Evolutionary conservation across 352 stramenopile species (phyloP).

Genomic region (Globisporangium perplexum): DNA sequence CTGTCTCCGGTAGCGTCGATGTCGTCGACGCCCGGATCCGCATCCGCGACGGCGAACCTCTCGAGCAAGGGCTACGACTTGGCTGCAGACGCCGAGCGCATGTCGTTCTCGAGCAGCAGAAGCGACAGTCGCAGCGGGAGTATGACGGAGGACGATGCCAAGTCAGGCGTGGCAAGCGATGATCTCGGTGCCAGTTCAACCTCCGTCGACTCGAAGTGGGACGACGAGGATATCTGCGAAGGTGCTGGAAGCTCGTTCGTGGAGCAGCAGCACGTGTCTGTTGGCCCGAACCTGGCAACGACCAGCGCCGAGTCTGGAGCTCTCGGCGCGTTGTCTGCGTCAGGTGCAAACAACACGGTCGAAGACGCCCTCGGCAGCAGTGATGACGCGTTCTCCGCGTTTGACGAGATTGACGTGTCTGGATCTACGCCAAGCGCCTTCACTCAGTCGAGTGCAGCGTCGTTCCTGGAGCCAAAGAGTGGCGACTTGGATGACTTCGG

Average conservation of each 20-base stretch:
- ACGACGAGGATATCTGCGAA: not conserved
- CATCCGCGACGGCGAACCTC: too few relatives aligned
- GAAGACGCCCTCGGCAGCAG: not conserved
- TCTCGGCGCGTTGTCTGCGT: not conserved
- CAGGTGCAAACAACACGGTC: not conserved
- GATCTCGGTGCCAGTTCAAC: not conserved
- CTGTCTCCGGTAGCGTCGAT: not conserved
- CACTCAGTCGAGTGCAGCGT: not conserved
- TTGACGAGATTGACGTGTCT: not conserved
- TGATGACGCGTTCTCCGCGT: not conserved
- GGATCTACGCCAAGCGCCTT: not conserved
- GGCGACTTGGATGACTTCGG: not conserved
- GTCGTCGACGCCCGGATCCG: not conserved
- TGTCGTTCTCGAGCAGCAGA: slow-evolving; percentile 1
- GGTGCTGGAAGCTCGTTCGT: not conserved
- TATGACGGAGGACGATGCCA: not conserved
- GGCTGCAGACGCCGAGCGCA: not conserved
- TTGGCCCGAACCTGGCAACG: not conserved
- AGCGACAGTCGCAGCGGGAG: not conserved
- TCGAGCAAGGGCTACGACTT: not conserved
- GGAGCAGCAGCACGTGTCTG: not conserved
- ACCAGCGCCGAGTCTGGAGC: not conserved
- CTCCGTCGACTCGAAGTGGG: not conserved
- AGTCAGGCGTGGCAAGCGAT: not conserved
- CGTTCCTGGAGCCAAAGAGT: not conserved